Evolutionary conservation across 2,329 filamentous ascomycete species (phyloP), one percentile per base, ranked within the genome.

Genomic region (Didymella keratinophila): DNA sequence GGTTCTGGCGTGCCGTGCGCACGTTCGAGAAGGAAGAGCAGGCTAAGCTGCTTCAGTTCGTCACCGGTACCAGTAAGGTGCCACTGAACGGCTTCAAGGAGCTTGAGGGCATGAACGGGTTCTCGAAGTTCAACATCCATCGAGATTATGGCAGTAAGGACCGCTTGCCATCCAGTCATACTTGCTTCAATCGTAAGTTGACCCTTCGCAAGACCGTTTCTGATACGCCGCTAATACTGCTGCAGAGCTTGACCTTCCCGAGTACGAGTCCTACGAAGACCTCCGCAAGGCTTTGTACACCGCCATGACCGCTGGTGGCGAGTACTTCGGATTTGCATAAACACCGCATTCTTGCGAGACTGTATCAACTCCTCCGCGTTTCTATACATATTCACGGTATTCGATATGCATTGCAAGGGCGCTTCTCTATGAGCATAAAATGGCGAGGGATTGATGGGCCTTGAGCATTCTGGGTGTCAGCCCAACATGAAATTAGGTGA

Each of bases 11-110:
- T 71, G 95, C 95, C 25, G 88, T 99, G 42, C 89, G 95, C 69
- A 97, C 93, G 4, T 99, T 97, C 73, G 96, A 98, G 82, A 98
- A 98, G 81, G 96, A 99, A 81, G 96, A 99, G 80, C 91, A 92
- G 60, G 95, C 95, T 69, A 99, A 99, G 79, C 82, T 99, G 62
- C 85, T 99, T 43, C 95, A 99, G 74, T 99, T 99, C 76, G 95
- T 99, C 66, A 99, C 96, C 1, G 95, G 95, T 76, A 99, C 96
- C 18, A 96, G 91, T 77, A 99, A 99, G 80, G 96, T 99, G 45
- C 95, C 95, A 37, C 87, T 99, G 48, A 99, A 99, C 70, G 95
- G 95, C 12, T 99, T 99, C 85, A 97, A 97, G 81, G 95, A 99
- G 78, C 86, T 99, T 7, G 96, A 99, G 81, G 96, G 95, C 66